phyloP scores from a whole-genome alignment of 2,329 filamentous ascomycete species.

The Westerdykella sp. region DNA sequence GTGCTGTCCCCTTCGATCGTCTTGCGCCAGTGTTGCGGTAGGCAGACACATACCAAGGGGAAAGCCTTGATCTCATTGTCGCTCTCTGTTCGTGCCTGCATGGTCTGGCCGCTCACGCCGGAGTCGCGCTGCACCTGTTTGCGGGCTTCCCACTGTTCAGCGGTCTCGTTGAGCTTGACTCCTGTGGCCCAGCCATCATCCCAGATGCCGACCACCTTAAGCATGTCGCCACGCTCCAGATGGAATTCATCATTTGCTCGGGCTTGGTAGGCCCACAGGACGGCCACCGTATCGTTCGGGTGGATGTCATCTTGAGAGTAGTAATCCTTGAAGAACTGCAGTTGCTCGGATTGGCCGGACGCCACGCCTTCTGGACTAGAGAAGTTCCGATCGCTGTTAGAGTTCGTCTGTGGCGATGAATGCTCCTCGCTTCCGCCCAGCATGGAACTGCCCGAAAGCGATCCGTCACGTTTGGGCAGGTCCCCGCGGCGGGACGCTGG shows the following conservation, averaged over 20 bases:
- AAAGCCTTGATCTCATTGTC: slow-evolving; percentile 92
- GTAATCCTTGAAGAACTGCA: slow-evolving; percentile 97
- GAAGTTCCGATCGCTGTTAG: slow-evolving; percentile 53
- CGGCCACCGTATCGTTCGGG: slow-evolving; percentile 80
- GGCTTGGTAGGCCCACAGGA: slow-evolving; percentile 94
- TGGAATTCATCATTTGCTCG: slow-evolving; percentile 89
- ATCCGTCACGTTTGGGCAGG: slow-evolving; percentile 69
- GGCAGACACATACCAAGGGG: slow-evolving; percentile 90
- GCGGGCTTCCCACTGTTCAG: slow-evolving; percentile 81
- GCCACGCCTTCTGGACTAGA: slow-evolving; percentile 79
- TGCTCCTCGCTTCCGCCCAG: slow-evolving; percentile 61
- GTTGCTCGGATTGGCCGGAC: slow-evolving; percentile 89
- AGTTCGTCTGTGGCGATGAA: slow-evolving; percentile 60
- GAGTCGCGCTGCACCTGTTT: slow-evolving; percentile 80
- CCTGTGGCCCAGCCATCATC: slow-evolving; percentile 98
- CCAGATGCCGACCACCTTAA: slow-evolving; percentile 98
- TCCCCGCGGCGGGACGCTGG: slow-evolving; percentile 57
- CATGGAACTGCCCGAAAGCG: slow-evolving; percentile 76
- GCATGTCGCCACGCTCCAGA: slow-evolving; percentile 91
- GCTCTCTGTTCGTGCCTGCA: slow-evolving; percentile 25
- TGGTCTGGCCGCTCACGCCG: slow-evolving; percentile 76
- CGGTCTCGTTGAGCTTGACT: slow-evolving; percentile 70
- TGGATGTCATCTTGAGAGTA: slow-evolving; percentile 97
- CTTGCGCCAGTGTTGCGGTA: slow-evolving; percentile 93
- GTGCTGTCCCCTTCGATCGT: slow-evolving; percentile 79